Conservation (phyloP, 1,284 basidiomycete species). For the Puccinia triticina region DNA sequence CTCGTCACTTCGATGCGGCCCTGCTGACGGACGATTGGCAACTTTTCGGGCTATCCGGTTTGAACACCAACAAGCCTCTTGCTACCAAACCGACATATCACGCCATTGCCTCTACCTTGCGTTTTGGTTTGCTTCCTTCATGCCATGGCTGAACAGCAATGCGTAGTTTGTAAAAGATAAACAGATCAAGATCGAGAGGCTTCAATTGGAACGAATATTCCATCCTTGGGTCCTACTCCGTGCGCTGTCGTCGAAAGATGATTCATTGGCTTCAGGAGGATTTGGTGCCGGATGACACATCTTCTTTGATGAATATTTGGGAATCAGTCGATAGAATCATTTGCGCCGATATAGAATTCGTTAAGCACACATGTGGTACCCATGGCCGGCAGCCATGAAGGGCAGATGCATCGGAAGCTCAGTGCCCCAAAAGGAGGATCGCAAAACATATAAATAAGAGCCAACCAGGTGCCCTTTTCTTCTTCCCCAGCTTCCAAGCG, state of each 20-base stretch:
- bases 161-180: too few species aligned
- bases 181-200: too few species aligned
- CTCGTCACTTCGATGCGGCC: too few species aligned
- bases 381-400: not conserved
- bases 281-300: not conserved
- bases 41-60: too few species aligned
- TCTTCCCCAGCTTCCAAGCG: not conserved
- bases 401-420: not conserved
- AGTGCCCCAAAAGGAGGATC: not conserved
- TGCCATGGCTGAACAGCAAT: too few species aligned
- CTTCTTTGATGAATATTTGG: not conserved
- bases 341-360: not conserved
- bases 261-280: not conserved
- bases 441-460: constrained; percentile 1
- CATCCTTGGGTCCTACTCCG: too few species aligned
- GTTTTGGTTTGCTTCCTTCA: too few species aligned
- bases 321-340: not conserved
- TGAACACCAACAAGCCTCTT: too few species aligned
- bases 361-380: not conserved
- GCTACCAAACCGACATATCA: too few species aligned
- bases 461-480: not conserved
- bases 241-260: not conserved
- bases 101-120: too few species aligned
- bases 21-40: too few species aligned
- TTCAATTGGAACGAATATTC: too few species aligned